phyloP scores from a whole-genome alignment of 2,329 filamentous ascomycete species.

The Diaporthe longicolla region DNA sequence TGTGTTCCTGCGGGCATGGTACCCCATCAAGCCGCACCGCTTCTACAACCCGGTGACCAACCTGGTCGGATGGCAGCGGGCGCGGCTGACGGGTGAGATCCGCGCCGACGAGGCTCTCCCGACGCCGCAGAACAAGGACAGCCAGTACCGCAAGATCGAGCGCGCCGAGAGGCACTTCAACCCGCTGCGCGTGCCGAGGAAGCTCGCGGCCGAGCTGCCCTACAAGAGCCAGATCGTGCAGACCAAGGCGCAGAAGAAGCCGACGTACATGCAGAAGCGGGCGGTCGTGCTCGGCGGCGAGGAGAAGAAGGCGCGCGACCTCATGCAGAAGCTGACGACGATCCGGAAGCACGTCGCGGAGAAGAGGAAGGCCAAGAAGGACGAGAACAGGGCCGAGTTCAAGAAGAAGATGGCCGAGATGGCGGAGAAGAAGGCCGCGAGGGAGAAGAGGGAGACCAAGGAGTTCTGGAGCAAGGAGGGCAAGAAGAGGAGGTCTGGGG shows the following conservation, averaged over 20 bases:
- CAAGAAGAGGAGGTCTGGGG: slow-evolving; percentile 70
- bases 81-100: slow-evolving; percentile 95
- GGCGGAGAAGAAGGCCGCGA: slow-evolving; percentile 85
- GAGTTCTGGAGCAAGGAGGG: slow-evolving; percentile 95
- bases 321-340: slow-evolving; percentile 94
- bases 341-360: slow-evolving; percentile 91
- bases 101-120: slow-evolving; percentile 81
- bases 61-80: slow-evolving; percentile 90
- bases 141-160: slow-evolving; percentile 81
- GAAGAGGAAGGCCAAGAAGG: slow-evolving; percentile 87
- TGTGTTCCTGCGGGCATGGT: slow-evolving; percentile 96
- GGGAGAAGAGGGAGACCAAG: slow-evolving; percentile 92
- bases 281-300: slow-evolving; percentile 89
- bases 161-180: slow-evolving; percentile 83
- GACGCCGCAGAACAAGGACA: slow-evolving; percentile 87
- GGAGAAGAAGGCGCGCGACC: slow-evolving; percentile 87
- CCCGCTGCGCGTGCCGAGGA: slow-evolving; percentile 80
- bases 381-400: slow-evolving; percentile 85
- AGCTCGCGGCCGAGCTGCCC: slow-evolving; percentile 86
- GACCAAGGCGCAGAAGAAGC: slow-evolving; percentile 83
- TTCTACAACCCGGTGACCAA: slow-evolving; percentile 99
- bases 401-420: slow-evolving; percentile 86
- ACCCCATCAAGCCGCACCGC: slow-evolving; percentile 91
- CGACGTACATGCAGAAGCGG: slow-evolving; percentile 95
- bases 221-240: slow-evolving; percentile 92